Evolutionary conservation across 805 yeast species (phyloP), one percentile per base, ranked within the genome.

Genomic region (Sugiyamaella lignohabitans): DNA sequence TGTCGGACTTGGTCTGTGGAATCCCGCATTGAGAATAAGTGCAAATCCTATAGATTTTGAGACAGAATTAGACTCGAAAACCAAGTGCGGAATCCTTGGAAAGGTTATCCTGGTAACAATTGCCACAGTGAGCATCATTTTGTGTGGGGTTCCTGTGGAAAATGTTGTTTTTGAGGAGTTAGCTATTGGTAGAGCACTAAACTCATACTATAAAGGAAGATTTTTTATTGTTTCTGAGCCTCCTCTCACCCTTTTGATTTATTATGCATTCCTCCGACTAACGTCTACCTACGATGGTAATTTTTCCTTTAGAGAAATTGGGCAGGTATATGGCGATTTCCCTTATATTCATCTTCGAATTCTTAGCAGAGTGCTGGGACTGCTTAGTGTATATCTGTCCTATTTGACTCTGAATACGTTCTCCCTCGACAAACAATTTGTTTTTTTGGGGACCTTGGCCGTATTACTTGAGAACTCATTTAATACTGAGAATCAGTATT

Each of bases 211-310:
- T 42, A 59, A 59, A 19, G 78, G 80, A 4, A 65, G 65, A 41
- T 78, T 73, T 54, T 78, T 75, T 59, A 59, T 76, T 17, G 81
- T 75, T 52, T 71, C 74, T n/a, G 75, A 77, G 46, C 82, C 83
- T 2, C 82, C 83, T 2, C 60, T 78, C 35, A 70, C 66, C 17
- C 71, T 73, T 42, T 54, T 78, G 47, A 45, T 74, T 2, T 75
- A 67, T 54, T 69, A 69, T 40, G 59, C 66, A 52, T 53, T 76
- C 4, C 71, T 74, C 0, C 50, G 58, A 30, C 21, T 17, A 16
- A 14, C 68, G 6, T 57, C 59, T 32, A 73, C 73, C 2, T 75
- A 71, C 63, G 59, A 70, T 46, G 80, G 58, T 8, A 47, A 27
- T 46, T n/a, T 53, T 39, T 49, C 45, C 11, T 48, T 53, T 24